Base-by-base conservation (phyloP, 2,329 filamentous ascomycete species). In the Camillea tinctor region DNA sequence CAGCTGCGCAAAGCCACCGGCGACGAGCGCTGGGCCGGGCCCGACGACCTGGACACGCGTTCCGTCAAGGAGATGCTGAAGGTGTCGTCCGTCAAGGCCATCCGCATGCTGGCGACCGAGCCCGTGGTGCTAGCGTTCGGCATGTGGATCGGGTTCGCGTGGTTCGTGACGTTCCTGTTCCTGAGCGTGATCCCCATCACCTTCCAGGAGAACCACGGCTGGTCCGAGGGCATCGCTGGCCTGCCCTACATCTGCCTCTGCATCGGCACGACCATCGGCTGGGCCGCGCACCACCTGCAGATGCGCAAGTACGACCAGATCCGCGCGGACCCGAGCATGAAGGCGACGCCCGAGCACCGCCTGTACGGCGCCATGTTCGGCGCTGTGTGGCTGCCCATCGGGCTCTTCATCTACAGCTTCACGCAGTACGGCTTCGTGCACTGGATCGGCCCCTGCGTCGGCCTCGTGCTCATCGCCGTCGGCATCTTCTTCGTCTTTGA, bases 111-210 rank as follows among this genome's bases (percentile, higher is more conserved):
- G 49, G 50, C 54, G 40, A 66, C 64, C n/a, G 64, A 66, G 60
- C 64, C 64, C 23, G 64, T 66, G 52, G 64, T 66, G 44, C 58
- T 65, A 30, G 60, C 62, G 40, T 66, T 67, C 52, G 80, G 80
- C 58, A 69, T 82, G 24, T 82, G 80, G 80, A 82, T 83, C 60
- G 74, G 75, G 17, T 82, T 83, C 69, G 79, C 79, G 65, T 84
- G 81, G 81, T 81, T 80, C 64, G 76, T 83, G 20, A 76, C 80
- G 50, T 84, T 83, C 75, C 75, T 83, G 55, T 84, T 84, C 77
- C 72, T 84, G 6, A 81, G 76, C 22, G 78, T 79, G 60, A 80
- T 81, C 61, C 76, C 78, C 15, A 81, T 81, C 69, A 81, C 79
- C 44, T 83, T 81, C 73, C 60, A 70, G 20, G 80, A 82, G 62